Evolutionary conservation across 176 grass and related monocot genomes (phyloP), one percentile per base, ranked within the genome.

Genomic region (Puccinellia tenuiflora): DNA sequence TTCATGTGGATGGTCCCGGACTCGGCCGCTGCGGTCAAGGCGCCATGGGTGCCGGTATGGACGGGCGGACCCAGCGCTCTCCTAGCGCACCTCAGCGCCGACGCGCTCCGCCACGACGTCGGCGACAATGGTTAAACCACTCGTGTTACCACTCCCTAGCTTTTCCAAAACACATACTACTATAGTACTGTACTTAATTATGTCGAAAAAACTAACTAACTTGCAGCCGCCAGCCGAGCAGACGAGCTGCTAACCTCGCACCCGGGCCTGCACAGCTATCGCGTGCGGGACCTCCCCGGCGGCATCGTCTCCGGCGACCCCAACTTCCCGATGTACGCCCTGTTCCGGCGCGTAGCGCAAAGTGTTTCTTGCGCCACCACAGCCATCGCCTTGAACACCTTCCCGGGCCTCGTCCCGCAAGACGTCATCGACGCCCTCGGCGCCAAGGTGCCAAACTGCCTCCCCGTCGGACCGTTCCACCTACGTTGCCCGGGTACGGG

Each of bases 261-360:
- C 25, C 31, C 42, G 1, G 83, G 83, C 42, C 78, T 90, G 2
- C 51, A 13, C 1, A 77, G 53, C 73, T 76, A 73, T 79, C 54
- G 83, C 26, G 42, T 82, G 17, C 28, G 67, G 16, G 88, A 90
- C 88, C 80, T 90, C 48, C 84, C 88, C n/a, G 67, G 80, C 9
- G 88, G 79, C 55, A 52, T 86, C 17, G 59, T 84, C 59, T 61
- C 57, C 13, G 80, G 68, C 10, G 17, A 79, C 75, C 24, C 61
- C 50, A 26, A 37, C 16, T 5, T 18, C 5, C 52, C 52, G 2
- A 8, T 9, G 20, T 2, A 7, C 18, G 2, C 2, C 0, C 1
- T 54, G 47, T 7, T 91, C 14, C 77, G 77, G 34, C 76, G 81
- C 53, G 73, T 88, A 85, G 81, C 24, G 15, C 34, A 81, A 5